phyloP scores from a whole-genome alignment of 2,329 filamentous ascomycete genomes.

The Paraphoma sp. region DNA sequence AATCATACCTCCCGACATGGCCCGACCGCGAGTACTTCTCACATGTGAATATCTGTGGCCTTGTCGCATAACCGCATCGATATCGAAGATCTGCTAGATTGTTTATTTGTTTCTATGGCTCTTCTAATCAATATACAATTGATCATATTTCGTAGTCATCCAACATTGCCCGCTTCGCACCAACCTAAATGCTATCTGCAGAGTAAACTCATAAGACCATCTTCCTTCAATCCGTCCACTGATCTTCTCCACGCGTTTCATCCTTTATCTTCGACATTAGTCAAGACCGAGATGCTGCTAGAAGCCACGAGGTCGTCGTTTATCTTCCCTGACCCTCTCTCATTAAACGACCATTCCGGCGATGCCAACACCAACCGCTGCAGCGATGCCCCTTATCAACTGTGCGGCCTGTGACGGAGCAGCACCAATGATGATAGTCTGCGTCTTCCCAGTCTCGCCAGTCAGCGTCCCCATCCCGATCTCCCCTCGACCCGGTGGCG shows the following conservation, averaged over 20 bases:
- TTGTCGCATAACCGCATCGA: no score
- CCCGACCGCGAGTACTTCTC: no score
- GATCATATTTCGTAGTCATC: not conserved
- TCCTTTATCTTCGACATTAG: not conserved
- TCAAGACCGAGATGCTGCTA: no score
- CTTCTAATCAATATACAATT: not conserved
- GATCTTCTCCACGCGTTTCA: not conserved
- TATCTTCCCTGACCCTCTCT: not conserved
- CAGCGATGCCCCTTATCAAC: constrained; percentile 24
- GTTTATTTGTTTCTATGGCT: not conserved
- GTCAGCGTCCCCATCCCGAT: constrained; percentile 47
- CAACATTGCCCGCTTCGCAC: not conserved
- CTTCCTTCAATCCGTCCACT: not conserved
- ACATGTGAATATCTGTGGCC: no score
- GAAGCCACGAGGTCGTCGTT: not conserved
- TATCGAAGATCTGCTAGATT: not conserved
- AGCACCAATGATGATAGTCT: constrained; percentile 32
- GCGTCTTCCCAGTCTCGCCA: constrained; percentile 33
- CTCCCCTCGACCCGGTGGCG: constrained; percentile 34
- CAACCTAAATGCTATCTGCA: not conserved
- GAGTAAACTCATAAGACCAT: not conserved
- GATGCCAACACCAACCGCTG: constrained; percentile 32
- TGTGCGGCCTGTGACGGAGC: constrained; percentile 22
- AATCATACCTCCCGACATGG: no score
- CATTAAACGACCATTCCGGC: constrained; percentile 24